Percentiles rank a stretch among this genome's conserved stretches.
Conservation (phyloP, 1,284 basidiomycete species). For the Ganoderma boninense region DNA sequence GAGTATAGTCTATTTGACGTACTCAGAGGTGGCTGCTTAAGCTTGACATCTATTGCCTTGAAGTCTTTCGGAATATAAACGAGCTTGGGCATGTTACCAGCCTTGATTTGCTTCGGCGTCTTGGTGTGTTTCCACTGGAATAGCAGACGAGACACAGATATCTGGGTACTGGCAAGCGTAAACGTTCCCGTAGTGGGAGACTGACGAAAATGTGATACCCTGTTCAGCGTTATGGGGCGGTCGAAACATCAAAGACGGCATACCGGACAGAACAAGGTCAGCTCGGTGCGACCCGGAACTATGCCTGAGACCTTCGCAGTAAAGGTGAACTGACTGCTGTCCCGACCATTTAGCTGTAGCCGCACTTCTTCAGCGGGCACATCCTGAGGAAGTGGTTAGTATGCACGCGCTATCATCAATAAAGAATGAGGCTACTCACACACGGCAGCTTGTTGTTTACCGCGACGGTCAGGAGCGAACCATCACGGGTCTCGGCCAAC, state of each 20-base stretch:
- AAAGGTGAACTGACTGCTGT: slow-evolving; percentile 64
- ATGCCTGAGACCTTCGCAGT: slow-evolving; percentile 47
- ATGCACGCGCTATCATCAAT: slow-evolving; percentile 1
- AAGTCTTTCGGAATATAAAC: slow-evolving; percentile 68
- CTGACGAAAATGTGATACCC: slow-evolving; percentile 47
- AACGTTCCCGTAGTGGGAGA: slow-evolving; percentile 71
- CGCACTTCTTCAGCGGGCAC: slow-evolving; percentile 59
- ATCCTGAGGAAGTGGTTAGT: slow-evolving; percentile 45
- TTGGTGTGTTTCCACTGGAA: slow-evolving; percentile 63
- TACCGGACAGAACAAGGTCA: slow-evolving; percentile 76
- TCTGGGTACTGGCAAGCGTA: slow-evolving; percentile 65
- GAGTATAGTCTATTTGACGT: slow-evolving; percentile 33
- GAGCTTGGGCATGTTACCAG: slow-evolving; percentile 62
- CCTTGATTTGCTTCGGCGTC: slow-evolving; percentile 46
- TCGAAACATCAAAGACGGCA: slow-evolving; percentile 33
- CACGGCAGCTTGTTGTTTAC: slow-evolving; percentile 77
- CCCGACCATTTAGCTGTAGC: slow-evolving; percentile 62
- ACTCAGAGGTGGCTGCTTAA: slow-evolving; percentile 71
- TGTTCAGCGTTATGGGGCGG: neutral
- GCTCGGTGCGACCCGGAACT: slow-evolving; percentile 59
- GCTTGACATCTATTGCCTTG: slow-evolving; percentile 64
- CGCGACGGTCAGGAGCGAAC: slow-evolving; percentile 63
- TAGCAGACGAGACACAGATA: slow-evolving; percentile 62
- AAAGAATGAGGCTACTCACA: slow-evolving; percentile 52
- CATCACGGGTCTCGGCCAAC: slow-evolving; percentile 67